Percentiles rank a stretch among this genome's conserved stretches.
These are phyloP conservation scores for Penicillium canescens DNA, from an alignment of 495 filamentous ascomycete species.

Conservation along the genomic window DNA sequence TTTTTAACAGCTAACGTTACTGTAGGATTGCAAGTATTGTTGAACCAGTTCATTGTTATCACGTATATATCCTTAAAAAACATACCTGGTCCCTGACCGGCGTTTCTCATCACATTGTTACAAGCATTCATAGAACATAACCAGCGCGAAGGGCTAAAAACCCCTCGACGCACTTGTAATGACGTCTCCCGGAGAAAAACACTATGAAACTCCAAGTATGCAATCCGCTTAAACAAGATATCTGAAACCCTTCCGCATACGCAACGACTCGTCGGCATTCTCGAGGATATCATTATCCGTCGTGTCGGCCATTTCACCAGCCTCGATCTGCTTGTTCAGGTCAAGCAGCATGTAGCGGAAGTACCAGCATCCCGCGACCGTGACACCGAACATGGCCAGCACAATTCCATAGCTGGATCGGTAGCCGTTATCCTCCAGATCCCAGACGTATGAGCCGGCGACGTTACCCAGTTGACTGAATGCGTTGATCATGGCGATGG, in stretches of 20 bases:
- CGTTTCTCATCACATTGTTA: no score
- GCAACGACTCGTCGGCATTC: slow-evolving; percentile 26
- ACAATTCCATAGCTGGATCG: slow-evolving; percentile 39
- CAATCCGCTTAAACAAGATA: slow-evolving; percentile 27
- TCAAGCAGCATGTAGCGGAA: slow-evolving; percentile 61
- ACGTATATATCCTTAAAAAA: no score
- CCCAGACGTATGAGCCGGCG: slow-evolving; percentile 35
- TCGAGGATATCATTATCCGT: slow-evolving; percentile 19
- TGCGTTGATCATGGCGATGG: slow-evolving; percentile 80
- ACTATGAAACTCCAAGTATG: neutral
- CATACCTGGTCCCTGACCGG: no score
- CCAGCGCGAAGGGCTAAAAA: no score
- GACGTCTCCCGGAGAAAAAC: no score
- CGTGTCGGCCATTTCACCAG: slow-evolving; percentile 17
- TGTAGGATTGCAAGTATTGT: no score
- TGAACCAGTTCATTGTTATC: no score
- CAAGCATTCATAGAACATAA: no score
- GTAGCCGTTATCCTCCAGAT: slow-evolving; percentile 30
- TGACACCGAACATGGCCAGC: slow-evolving; percentile 35
- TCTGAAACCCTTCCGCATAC: slow-evolving; percentile 36
- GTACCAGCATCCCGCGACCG: slow-evolving; percentile 31
- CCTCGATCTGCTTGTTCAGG: slow-evolving; percentile 69
- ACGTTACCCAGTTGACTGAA: slow-evolving; percentile 51
- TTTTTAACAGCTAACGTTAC: no score
- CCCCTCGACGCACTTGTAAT: no score